A percentile compares a stretch with the other conserved stretches of the same genome.
Conservation (phyloP, 495 filamentous ascomycete genomes). For the Aspergillus kassunensis region DNA sequence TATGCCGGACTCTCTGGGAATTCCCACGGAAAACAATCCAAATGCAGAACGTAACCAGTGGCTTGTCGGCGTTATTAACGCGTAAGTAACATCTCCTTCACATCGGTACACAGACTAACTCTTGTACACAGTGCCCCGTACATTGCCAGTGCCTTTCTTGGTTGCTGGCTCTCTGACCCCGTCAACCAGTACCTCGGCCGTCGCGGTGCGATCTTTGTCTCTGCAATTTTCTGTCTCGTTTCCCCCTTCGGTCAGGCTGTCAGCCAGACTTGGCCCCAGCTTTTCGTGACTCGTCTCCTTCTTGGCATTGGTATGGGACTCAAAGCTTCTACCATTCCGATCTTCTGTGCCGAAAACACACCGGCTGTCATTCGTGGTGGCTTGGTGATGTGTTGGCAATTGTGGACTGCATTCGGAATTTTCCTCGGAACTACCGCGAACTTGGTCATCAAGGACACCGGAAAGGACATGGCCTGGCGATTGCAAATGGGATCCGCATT, state of each 20-base stretch:
- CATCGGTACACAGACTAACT: slow-evolving; percentile 10
- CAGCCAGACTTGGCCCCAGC: slow-evolving; percentile 54
- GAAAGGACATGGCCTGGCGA: slow-evolving; percentile 61
- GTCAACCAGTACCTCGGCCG: slow-evolving; percentile 53
- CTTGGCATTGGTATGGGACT: slow-evolving; percentile 66
- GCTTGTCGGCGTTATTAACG: slow-evolving; percentile 61
- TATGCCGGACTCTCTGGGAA: slow-evolving; percentile 57
- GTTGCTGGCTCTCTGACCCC: slow-evolving; percentile 62
- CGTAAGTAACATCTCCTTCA: slow-evolving; percentile 27
- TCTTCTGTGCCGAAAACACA: slow-evolving; percentile 73
- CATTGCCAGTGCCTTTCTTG: slow-evolving; percentile 38
- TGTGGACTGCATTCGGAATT: slow-evolving; percentile 78
- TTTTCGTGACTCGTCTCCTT: slow-evolving; percentile 54
- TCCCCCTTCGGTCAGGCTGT: slow-evolving; percentile 54
- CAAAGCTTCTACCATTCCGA: slow-evolving; percentile 57
- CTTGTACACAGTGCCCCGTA: slow-evolving; percentile 26
- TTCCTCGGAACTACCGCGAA: slow-evolving; percentile 70
- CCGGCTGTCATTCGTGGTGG: slow-evolving; percentile 72
- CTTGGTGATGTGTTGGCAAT: slow-evolving; percentile 81
- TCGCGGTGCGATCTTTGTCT: slow-evolving; percentile 57
- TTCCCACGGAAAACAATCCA: slow-evolving; percentile 33
- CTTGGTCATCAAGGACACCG: slow-evolving; percentile 56
- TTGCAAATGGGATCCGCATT: slow-evolving; percentile 77
- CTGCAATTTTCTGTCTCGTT: slow-evolving; percentile 56
- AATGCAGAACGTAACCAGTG: slow-evolving; percentile 46